Evolutionary conservation across 2,329 filamentous ascomycete genomes (phyloP).

Genomic region (Botrytis sinoallii): DNA sequence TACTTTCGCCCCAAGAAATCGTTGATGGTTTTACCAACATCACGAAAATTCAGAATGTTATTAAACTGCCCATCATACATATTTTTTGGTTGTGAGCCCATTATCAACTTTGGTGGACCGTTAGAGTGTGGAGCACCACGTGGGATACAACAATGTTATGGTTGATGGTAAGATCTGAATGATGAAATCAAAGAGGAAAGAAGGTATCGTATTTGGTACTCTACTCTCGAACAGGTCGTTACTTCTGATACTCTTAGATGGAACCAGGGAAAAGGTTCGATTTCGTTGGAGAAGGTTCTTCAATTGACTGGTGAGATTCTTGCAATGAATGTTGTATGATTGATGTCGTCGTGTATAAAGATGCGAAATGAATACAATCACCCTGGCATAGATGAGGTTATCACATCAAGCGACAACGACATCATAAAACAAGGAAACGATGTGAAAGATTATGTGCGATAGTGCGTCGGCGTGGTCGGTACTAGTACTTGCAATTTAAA

Average conservation of each 20-base stretch:
- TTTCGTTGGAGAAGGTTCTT: not conserved
- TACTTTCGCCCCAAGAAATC: constrained; percentile 54
- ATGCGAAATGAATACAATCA: not conserved
- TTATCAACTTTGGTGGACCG: not conserved
- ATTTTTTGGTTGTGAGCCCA: not conserved
- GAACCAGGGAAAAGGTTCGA: not conserved
- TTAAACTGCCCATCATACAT: constrained; percentile 42
- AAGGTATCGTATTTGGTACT: not conserved
- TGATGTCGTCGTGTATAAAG: not conserved
- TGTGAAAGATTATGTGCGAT: not conserved
- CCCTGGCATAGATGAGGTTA: not conserved
- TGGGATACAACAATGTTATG: not conserved
- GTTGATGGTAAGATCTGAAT: not conserved
- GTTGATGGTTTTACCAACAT: constrained; percentile 69
- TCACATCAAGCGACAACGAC: not conserved
- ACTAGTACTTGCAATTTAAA: not conserved
- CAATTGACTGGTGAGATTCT: not conserved
- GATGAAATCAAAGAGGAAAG: not conserved
- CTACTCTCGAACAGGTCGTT: not conserved
- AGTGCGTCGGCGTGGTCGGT: not conserved
- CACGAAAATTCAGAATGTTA: constrained; percentile 71
- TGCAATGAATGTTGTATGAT: not conserved
- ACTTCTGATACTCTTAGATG: not conserved
- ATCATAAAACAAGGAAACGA: not conserved
- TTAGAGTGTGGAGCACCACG: not conserved